Evolutionary conservation across 345 rosid species (phyloP), one percentile per base, ranked within the genome.

Genomic region (Populus ilicifolia): DNA sequence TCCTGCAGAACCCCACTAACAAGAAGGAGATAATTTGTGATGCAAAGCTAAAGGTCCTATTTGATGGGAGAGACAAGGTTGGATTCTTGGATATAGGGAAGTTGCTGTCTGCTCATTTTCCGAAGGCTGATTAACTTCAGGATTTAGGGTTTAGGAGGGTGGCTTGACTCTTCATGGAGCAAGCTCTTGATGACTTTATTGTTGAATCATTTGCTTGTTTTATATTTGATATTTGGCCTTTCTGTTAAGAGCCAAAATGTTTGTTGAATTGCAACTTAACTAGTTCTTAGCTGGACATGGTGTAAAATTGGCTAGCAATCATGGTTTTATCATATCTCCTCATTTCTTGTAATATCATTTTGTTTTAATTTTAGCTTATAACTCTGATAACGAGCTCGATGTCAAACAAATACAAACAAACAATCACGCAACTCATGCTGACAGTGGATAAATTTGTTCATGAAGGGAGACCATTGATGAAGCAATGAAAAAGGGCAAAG

Each of bases 11-110:
- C 80, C 93, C 93, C 33, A 41, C 78, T 8, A 80, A 94, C 75
- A 92, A 82, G 84, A 88, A 52, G 86, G 92, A 94, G 88, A 91
- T 94, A 67, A 12, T 84, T 6, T 94, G 97, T 76, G 97, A 94
- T 73, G 92, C 77, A 35, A 91, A 93, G 88, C 80, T 94, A 66
- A 93, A 94, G 93, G 72, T 84, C 38, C 79, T 94, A 59, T 91
- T 92, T 12, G 80, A 85, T 39, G 96, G 93, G 48, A 94, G 87
- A 82, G 93, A 89, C 38, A 88, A 72, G 25, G 91, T 94, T 12
- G 89, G 90, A 46, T 86, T 94, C 81, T 83, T 91, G 75, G 97
- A 94, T 89, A 83, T 94, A 56, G 89, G 83, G 13, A 92, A 94
- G 84, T 78, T 91, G 81, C 80, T 93, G 77, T 72, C 93, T 5